A percentile compares a stretch with the other conserved stretches of the same genome.
phyloP scores from a whole-genome alignment of 2,329 filamentous ascomycete genomes.

The Dendrostoma leiphaemia region DNA sequence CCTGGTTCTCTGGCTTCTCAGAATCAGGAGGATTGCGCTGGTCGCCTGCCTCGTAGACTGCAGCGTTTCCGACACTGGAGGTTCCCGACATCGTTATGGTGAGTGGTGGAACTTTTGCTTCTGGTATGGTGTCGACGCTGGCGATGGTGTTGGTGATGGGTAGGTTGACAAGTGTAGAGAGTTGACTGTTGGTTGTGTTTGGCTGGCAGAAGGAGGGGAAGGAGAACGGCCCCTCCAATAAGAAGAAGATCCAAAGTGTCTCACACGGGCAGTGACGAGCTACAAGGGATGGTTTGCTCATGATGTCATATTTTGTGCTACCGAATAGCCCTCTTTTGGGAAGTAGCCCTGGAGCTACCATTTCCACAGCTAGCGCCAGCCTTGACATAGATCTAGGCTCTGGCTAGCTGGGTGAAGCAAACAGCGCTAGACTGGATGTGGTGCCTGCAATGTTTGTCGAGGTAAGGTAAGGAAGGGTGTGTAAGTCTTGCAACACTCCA shows the following conservation, averaged over 20 bases:
- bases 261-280: no score
- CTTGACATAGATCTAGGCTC: no score
- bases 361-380: neutral
- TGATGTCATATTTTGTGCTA: neutral
- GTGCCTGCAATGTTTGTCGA: no score
- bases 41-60: constrained; percentile 74
- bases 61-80: constrained; percentile 65
- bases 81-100: constrained; percentile 32
- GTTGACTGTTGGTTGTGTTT: no score
- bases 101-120: neutral
- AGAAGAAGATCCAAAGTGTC: no score
- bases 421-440: no score
- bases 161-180: no score
- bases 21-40: constrained; percentile 63
- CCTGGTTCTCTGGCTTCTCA: constrained; percentile 39
- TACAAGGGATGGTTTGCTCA: neutral
- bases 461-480: no score
- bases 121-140: neutral
- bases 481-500: no score
- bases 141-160: no score
- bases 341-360: neutral
- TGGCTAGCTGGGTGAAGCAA: no score
- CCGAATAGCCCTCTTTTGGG: neutral
- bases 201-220: neutral
- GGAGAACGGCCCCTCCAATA: neutral